Evolutionary conservation across 805 yeast genomes (phyloP).

Genomic region (Sugiyamaella americana): DNA sequence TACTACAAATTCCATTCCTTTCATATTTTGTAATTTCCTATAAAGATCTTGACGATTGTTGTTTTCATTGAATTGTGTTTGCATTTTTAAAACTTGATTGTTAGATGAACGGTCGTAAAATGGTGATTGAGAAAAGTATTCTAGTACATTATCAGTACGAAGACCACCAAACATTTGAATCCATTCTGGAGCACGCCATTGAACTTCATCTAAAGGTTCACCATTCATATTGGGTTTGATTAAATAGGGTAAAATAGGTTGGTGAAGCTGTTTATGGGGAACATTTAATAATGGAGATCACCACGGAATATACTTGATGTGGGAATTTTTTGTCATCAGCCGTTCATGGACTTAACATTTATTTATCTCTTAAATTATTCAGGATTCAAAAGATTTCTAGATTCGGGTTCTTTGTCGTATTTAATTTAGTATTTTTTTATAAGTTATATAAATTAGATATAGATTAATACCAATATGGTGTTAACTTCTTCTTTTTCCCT

Average conservation of each 20-base stretch:
- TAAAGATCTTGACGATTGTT: constrained; percentile 39
- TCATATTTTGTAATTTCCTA: constrained; percentile 64
- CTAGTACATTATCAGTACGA: constrained; percentile 83
- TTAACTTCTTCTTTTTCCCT: background rate
- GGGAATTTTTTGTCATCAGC: no score
- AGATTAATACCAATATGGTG: background rate
- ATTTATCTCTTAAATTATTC: no score
- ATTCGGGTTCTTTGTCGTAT: no score
- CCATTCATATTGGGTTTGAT: no score
- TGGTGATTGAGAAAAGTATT: constrained; percentile 90
- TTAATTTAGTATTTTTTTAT: no score
- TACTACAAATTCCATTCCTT: constrained; percentile 79
- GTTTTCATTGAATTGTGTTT: constrained; percentile 69
- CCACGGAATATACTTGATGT: background rate
- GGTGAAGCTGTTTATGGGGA: no score
- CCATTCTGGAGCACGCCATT: constrained; percentile 98
- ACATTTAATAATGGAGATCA: background rate
- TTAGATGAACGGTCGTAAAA: constrained; percentile 91
- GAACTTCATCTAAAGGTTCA: constrained; percentile 67
- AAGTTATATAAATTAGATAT: background rate
- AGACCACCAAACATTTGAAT: constrained; percentile 77
- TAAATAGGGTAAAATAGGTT: no score
- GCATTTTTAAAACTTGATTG: constrained; percentile 94
- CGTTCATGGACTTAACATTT: no score
- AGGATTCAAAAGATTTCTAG: no score